Evolutionary conservation across 1,284 basidiomycete genomes (phyloP).

Genomic region (Trametes sp.): DNA sequence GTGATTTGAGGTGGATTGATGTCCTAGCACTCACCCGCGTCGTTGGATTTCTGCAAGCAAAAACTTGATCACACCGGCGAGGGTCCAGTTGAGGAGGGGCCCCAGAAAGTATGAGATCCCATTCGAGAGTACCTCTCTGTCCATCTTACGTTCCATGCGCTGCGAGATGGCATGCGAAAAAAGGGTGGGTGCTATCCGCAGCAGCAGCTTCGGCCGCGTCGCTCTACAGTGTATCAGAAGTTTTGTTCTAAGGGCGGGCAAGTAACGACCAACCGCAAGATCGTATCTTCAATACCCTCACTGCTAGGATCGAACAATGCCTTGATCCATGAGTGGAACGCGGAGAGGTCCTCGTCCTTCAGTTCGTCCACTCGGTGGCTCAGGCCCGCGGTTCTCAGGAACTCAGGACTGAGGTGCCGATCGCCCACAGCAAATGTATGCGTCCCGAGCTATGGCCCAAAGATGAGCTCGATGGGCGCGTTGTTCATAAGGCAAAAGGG

Average conservation of each 20-base stretch:
- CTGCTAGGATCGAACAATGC: slow-evolving; percentile 77
- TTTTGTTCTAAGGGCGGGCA: background rate
- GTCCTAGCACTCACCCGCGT: slow-evolving; percentile 54
- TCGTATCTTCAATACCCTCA: slow-evolving; percentile 83
- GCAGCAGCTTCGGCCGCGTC: slow-evolving; percentile 70
- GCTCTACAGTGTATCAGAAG: slow-evolving; percentile 11
- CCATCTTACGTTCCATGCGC: slow-evolving; percentile 60
- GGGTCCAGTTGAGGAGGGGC: slow-evolving; percentile 78
- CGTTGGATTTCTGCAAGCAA: slow-evolving; percentile 67
- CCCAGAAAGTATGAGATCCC: slow-evolving; percentile 80
- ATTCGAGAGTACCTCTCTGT: slow-evolving; percentile 70
- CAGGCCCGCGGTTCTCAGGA: slow-evolving; percentile 57
- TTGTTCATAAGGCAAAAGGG: too few relatives aligned
- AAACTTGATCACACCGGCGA: slow-evolving; percentile 72
- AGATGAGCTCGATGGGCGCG: background rate
- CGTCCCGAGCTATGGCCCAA: slow-evolving; percentile 23
- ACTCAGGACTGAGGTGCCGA: slow-evolving; percentile 55
- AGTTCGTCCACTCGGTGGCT: slow-evolving; percentile 53
- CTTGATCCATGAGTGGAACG: slow-evolving; percentile 73
- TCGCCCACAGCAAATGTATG: slow-evolving; percentile 44
- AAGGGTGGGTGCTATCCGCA: slow-evolving; percentile 71
- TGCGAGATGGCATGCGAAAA: slow-evolving; percentile 67
- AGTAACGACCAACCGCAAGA: slow-evolving; percentile 61
- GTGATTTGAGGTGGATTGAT: background rate
- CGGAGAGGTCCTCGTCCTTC: slow-evolving; percentile 54